Evolutionary conservation across 257 asterid genomes (phyloP).

Genomic region (Cinchona pubescens): DNA sequence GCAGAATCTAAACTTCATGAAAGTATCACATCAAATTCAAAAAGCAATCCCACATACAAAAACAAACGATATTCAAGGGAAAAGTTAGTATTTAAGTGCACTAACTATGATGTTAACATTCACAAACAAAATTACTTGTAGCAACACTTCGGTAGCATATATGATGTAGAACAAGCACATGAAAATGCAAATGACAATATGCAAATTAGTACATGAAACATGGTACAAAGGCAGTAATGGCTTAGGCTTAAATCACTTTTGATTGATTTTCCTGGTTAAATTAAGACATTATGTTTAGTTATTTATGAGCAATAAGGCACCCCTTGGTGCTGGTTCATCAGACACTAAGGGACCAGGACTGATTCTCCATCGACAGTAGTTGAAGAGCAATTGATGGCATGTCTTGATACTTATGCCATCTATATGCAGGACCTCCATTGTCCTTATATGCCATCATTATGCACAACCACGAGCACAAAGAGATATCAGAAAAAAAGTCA

Average conservation of each 20-base stretch:
- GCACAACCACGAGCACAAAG: background rate
- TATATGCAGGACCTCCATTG: background rate
- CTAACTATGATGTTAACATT: background rate
- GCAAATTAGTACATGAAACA: background rate
- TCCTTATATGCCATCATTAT: background rate
- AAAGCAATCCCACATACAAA: background rate
- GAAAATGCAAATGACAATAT: background rate
- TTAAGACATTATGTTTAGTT: background rate
- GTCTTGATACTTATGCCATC: background rate
- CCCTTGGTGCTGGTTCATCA: background rate
- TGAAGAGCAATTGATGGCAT: background rate
- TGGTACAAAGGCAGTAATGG: too few relatives aligned
- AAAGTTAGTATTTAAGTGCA: background rate
- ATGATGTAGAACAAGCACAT: background rate
- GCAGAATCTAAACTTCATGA: background rate
- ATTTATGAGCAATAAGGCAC: background rate
- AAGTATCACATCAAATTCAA: background rate
- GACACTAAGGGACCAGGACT: background rate
- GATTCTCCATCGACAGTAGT: background rate
- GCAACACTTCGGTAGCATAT: background rate
- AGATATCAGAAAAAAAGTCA: background rate
- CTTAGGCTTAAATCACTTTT: background rate
- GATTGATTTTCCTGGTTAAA: background rate
- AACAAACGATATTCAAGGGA: background rate
- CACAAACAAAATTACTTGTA: background rate